These are phyloP conservation scores for Zychaea mexicana DNA, from an alignment of 371 early-diverging fungal species.

Conservation along the genomic window DNA sequence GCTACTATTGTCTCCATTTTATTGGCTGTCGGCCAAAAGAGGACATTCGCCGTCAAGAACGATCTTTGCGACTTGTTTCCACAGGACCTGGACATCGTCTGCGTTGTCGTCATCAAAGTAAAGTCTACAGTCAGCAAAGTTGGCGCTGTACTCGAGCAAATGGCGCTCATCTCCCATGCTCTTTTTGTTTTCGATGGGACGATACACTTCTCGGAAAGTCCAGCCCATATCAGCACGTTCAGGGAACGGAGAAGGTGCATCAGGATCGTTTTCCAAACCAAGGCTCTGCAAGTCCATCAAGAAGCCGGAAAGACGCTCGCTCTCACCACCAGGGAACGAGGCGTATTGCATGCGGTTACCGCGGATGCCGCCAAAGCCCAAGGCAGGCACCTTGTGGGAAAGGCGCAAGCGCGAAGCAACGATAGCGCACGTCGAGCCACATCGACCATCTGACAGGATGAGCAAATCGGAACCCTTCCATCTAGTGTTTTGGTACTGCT, in stretches of 20 bases:
- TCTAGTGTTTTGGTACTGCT: conserved; percentile 27
- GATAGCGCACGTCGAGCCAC: conserved; percentile 56
- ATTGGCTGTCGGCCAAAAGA: conserved; percentile 10
- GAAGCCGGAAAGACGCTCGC: conserved; percentile 51
- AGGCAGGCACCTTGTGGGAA: conserved; percentile 50
- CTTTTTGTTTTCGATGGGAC: conserved; percentile 19
- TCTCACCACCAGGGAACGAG: conserved; percentile 56
- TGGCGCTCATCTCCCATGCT: conserved; percentile 33
- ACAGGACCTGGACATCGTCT: conserved; percentile 41
- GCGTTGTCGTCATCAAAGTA: conserved; percentile 49
- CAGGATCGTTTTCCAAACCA: conserved; percentile 36
- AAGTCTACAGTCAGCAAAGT: conserved; percentile 50
- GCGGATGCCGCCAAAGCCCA: conserved; percentile 55
- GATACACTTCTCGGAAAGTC: conserved; percentile 55
- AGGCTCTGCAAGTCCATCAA: conserved; percentile 45
- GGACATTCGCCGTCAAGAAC: conserved; percentile 42
- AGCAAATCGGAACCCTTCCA: conserved; percentile 43
- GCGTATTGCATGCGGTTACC: conserved; percentile 58
- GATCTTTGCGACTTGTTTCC: conserved; percentile 44
- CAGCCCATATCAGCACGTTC: conserved; percentile 56
- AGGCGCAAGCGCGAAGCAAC: conserved; percentile 54
- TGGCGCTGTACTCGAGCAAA: conserved; percentile 48
- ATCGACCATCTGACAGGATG: conserved; percentile 53
- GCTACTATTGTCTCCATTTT: too few relatives aligned
- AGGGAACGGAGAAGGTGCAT: conserved; percentile 51